Evolutionary conservation across 106 monocot genomes (phyloP), one percentile per base, ranked within the genome.

Genomic region (Dendrobium nobile): DNA sequence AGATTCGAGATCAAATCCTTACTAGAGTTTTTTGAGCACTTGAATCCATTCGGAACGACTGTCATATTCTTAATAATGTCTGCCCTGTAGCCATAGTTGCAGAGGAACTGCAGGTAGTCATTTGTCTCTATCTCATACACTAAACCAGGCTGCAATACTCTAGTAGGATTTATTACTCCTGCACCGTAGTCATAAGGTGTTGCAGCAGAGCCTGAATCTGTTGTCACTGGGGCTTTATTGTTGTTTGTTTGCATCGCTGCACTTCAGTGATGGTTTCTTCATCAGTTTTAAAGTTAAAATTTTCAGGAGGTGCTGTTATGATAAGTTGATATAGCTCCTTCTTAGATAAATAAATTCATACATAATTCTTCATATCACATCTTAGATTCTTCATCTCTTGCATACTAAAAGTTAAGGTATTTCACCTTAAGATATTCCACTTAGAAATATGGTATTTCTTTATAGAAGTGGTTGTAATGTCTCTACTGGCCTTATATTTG

Each of bases 131-230:
- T 11, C 55, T 95, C 95, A 20, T 92, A 95, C 10, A 95, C 83
- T 19, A 92, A 85, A 20, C 95, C 95, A 0, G 92, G 87, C 56
- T 89, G 86, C 33, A 89, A 77, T 26, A 85, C 92, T 17, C 17
- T 18, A 0, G 79, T 75, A 4, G 95, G 95, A 77, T 67, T 90
- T 40, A 95, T 85, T 78, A 92, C 90, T 9, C 95, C 95, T 27
- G 95, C 88, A 24, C 95, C 95, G 20, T 75, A 72, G 78, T 92
- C 92, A 55, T 92, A 91, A 1, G 90, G 90, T 24, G 89, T 95
- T 2, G 92, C 95, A 13, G 47, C 5, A 4, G 85, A 82, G 19
- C 92, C 92, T 9, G 85, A 70, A 45, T 87, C 85, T 9, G 87
- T 87, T 6, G 85, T 88, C 20, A 95, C 0, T 13, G 80, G 67